Evolutionary conservation across 768 basidiomycete genomes (phyloP).

Genomic region (Leccinum aurantiacum): DNA sequence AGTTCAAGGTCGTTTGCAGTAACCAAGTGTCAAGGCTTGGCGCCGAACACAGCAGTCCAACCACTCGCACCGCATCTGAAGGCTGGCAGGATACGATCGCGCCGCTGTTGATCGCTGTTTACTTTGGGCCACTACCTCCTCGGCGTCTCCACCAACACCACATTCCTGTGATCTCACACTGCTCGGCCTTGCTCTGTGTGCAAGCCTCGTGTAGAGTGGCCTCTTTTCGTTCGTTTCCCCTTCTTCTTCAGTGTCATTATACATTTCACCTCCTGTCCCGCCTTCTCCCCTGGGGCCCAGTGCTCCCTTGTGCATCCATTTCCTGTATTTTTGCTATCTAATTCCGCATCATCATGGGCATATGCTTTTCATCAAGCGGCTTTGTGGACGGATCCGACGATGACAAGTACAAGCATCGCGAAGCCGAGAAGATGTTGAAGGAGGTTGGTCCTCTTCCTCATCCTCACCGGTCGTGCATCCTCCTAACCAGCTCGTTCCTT

Average conservation of each 20-base stretch:
- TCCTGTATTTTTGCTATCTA: conserved; percentile 7
- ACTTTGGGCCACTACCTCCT: background rate
- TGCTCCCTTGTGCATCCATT: conserved; percentile 8
- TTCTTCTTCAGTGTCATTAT: background rate
- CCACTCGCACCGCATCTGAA: background rate
- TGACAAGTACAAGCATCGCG: conserved; percentile 61
- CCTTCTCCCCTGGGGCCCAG: conserved; percentile 11
- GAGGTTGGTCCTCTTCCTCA: conserved; percentile 49
- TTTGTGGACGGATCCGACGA: conserved; percentile 64
- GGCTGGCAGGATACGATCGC: conserved; percentile 3
- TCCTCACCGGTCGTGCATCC: background rate
- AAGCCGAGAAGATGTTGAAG: conserved; percentile 75
- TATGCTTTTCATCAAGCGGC: conserved; percentile 66
- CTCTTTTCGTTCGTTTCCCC: background rate
- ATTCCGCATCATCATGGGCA: conserved; percentile 54
- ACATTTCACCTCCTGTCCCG: background rate
- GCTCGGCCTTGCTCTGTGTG: conserved; percentile 17
- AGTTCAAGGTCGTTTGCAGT: background rate
- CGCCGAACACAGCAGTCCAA: too few relatives aligned
- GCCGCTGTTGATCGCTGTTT: conserved; percentile 27
- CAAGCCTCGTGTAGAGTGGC: conserved; percentile 14
- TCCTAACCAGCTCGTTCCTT: conserved; percentile 1
- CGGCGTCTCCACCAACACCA: background rate
- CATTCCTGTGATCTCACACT: conserved; percentile 7
- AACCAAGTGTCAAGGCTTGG: background rate